These are phyloP conservation scores for Coniochaeta ligniaria DNA, from an alignment of 2,329 filamentous ascomycete species.

Conservation along the genomic window DNA sequence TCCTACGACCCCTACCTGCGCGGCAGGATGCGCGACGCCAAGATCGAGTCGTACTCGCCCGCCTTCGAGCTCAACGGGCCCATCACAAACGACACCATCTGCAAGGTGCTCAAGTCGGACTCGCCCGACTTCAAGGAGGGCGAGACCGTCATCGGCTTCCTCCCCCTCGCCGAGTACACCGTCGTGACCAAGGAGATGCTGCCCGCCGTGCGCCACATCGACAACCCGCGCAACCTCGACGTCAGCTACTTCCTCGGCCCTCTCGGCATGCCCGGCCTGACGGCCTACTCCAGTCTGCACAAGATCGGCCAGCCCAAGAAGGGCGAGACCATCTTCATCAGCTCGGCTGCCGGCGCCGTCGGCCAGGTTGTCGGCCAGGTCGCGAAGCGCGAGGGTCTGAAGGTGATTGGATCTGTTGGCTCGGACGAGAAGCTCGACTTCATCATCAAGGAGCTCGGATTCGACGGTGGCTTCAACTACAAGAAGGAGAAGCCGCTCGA, in stretches of 20 bases:
- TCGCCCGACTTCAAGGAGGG: constrained; percentile 52
- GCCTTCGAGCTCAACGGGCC: constrained; percentile 55
- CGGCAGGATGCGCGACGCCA: constrained; percentile 63
- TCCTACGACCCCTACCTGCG: constrained; percentile 84
- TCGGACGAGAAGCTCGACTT: constrained; percentile 74
- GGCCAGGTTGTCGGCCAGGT: constrained; percentile 79
- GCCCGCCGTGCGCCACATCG: constrained; percentile 43
- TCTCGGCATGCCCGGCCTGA: constrained; percentile 43
- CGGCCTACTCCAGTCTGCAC: constrained; percentile 51
- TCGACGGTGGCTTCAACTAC: constrained; percentile 72
- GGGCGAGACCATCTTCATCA: constrained; percentile 77
- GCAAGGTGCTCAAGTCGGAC: constrained; percentile 65
- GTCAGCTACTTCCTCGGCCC: constrained; percentile 64
- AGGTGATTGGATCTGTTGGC: constrained; percentile 73
- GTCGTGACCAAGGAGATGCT: constrained; percentile 35
- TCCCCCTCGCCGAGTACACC: constrained; percentile 65
- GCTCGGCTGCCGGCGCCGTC: constrained; percentile 72
- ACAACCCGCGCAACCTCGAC: constrained; percentile 65
- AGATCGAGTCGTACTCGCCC: constrained; percentile 59
- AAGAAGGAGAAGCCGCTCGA: constrained; percentile 68
- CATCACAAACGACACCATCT: constrained; percentile 56
- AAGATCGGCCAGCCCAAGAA: constrained; percentile 66
- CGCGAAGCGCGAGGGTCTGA: constrained; percentile 73
- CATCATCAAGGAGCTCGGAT: constrained; percentile 41
- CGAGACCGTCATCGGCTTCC: constrained; percentile 52